Conservation (phyloP, 2,329 filamentous ascomycete species). For the Moelleriella libera region DNA sequence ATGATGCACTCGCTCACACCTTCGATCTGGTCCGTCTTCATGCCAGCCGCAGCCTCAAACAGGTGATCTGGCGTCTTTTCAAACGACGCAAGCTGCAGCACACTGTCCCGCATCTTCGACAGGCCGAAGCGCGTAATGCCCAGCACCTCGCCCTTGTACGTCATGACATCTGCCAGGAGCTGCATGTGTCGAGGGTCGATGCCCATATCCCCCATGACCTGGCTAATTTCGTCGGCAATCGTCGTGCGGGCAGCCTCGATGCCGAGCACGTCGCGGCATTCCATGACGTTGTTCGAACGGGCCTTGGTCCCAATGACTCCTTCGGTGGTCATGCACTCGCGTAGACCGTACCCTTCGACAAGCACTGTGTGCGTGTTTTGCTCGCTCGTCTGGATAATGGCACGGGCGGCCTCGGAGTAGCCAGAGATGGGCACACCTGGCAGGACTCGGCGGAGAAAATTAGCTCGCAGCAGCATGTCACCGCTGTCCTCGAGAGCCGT, state of each 20-base stretch:
- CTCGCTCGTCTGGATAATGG: constrained; percentile 76
- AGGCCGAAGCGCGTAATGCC: constrained; percentile 95
- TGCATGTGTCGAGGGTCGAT: constrained; percentile 98
- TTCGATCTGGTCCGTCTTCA: constrained; percentile 85
- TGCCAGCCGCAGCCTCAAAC: constrained; percentile 83
- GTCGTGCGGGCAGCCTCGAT: constrained; percentile 88
- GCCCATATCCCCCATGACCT: constrained; percentile 86
- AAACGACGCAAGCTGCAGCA: constrained; percentile 87
- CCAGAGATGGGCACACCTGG: constrained; percentile 80
- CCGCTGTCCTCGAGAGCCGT: constrained; percentile 25
- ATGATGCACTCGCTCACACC: constrained; percentile 96
- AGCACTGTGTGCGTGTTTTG: constrained; percentile 57
- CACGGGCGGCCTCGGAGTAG: constrained; percentile 71
- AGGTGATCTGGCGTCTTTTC: constrained; percentile 97
- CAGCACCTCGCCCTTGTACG: constrained; percentile 91
- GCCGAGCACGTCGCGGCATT: constrained; percentile 73
- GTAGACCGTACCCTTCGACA: constrained; percentile 89
- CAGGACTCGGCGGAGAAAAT: constrained; percentile 69
- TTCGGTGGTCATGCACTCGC: constrained; percentile 81
- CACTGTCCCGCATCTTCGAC: constrained; percentile 89
- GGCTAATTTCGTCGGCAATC: constrained; percentile 76
- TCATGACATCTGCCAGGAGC: constrained; percentile 94
- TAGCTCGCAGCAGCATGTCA: constrained; percentile 59
- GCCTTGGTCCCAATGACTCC: constrained; percentile 70
- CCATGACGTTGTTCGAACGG: constrained; percentile 78